Evolutionary conservation across 257 asterid genomes (phyloP).

Genomic region (Ophiorrhiza pumila): DNA sequence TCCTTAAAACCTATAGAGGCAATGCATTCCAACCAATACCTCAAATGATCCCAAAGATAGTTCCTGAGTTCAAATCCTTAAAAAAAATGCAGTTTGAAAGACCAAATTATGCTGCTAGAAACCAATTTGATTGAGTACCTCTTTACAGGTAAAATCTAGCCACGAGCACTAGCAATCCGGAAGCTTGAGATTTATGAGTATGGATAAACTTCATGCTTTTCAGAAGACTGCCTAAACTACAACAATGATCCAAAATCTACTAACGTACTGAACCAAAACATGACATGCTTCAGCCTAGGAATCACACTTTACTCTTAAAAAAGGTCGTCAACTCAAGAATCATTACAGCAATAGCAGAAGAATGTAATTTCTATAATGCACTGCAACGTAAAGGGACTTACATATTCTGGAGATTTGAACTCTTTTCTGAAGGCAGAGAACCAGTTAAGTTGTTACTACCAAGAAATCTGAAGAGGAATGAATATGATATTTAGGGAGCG

Average conservation of each 20-base stretch:
- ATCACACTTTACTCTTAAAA: background rate
- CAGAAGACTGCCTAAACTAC: background rate
- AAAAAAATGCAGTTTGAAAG: background rate
- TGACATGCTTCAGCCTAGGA: background rate
- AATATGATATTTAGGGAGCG: background rate
- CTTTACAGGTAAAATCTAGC: background rate
- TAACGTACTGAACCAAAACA: background rate
- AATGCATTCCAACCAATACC: background rate
- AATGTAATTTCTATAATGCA: background rate
- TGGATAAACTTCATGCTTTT: background rate
- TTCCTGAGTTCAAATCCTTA: background rate
- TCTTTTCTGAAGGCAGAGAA: slow-evolving; percentile 47
- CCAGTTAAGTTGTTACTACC: slow-evolving; percentile 74
- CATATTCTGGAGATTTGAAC: slow-evolving; percentile 45
- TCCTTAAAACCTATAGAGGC: background rate
- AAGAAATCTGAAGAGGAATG: slow-evolving; percentile 59
- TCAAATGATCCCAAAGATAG: background rate
- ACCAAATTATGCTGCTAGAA: background rate
- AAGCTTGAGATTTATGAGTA: background rate
- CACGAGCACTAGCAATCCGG: background rate
- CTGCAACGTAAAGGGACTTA: slow-evolving; percentile 22
- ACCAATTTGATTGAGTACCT: background rate
- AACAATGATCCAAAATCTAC: background rate
- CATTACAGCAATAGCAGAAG: background rate
- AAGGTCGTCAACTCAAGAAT: background rate